These are phyloP conservation scores for Citrullus colocynthis DNA, from an alignment of 306 rosid species.

Conservation along the genomic window DNA sequence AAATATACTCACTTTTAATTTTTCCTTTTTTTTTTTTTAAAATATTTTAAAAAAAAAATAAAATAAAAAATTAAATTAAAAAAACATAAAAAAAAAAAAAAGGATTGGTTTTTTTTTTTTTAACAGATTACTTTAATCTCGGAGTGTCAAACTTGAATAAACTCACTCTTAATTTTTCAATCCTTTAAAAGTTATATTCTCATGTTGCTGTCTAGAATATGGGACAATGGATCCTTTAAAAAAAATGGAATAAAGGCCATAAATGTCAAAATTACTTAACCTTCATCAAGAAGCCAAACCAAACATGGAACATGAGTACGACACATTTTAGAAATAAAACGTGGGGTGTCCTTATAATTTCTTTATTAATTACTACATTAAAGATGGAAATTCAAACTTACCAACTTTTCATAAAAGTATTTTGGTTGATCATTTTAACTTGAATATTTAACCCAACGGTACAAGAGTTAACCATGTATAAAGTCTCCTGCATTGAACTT, in stretches of 20 bases:
- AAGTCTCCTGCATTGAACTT: no score
- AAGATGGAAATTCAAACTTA: neutral
- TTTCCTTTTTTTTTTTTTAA: neutral
- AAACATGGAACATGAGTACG: neutral
- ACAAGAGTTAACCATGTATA: no score
- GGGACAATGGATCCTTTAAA: neutral
- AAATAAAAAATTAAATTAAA: no score
- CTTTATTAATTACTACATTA: neutral
- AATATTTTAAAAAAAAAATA: no score
- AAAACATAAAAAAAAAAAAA: no score
- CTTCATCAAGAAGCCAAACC: neutral
- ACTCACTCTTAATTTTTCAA: neutral
- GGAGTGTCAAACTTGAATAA: neutral
- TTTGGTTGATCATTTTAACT: no score
- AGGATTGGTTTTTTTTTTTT: no score
- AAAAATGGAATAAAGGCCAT: neutral
- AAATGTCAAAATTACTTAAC: neutral
- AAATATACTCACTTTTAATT: neutral
- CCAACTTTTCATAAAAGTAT: neutral
- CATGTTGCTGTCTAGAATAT: neutral
- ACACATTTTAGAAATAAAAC: neutral
- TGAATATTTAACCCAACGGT: no score
- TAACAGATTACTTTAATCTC: no score
- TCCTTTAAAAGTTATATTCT: neutral
- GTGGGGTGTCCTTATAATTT: neutral